These are phyloP conservation scores for Colletotrichum liriopes DNA, from an alignment of 2,329 filamentous ascomycete genomes.

Conservation along the genomic window DNA sequence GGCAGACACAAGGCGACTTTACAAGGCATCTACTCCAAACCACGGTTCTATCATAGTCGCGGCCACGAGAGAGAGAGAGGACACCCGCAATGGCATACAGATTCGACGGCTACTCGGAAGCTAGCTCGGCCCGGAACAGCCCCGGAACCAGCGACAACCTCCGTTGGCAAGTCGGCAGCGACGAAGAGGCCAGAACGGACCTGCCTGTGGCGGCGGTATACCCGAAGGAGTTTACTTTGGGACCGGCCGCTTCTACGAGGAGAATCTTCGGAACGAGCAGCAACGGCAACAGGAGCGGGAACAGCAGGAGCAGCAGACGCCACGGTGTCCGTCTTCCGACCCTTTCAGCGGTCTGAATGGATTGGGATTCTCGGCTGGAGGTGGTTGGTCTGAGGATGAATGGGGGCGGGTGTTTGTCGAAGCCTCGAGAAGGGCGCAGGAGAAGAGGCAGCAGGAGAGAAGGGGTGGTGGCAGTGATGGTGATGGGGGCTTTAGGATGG, in stretches of 20 bases:
- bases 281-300: conserved; percentile 3
- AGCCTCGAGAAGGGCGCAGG: background rate
- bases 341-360: too few species aligned
- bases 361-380: background rate
- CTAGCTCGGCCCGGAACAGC: background rate
- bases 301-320: conserved; percentile 2
- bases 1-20: background rate
- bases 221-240: conserved; percentile 8
- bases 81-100: conserved; percentile 21
- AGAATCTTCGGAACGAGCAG: conserved; percentile 11
- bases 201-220: background rate
- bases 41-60: background rate
- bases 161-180: background rate
- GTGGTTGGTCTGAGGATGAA: background rate
- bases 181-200: background rate
- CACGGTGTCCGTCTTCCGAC: background rate
- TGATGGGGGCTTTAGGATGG: background rate
- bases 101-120: conserved; percentile 38
- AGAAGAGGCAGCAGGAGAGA: background rate
- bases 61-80: background rate
- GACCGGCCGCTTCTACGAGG: conserved; percentile 20
- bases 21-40: background rate
- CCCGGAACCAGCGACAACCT: background rate
- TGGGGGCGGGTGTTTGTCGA: conserved; percentile 13
- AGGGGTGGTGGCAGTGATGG: background rate